phyloP scores from a whole-genome alignment of 768 basidiomycete species.

The Naganishia onofrii region DNA sequence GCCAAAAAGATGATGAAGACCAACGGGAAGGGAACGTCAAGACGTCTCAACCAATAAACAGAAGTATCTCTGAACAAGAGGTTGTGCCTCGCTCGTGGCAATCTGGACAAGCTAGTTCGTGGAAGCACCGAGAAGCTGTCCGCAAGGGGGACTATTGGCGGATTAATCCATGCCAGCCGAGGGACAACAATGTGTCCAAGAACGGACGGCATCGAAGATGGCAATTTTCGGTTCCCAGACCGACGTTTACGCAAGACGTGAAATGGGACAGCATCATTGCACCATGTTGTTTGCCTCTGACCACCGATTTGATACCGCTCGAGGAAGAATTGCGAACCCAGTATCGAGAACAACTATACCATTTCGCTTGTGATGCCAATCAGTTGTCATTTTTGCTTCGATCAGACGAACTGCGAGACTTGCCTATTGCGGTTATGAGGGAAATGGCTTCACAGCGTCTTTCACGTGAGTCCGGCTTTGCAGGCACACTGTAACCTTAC shows the following conservation, averaged over 20 bases:
- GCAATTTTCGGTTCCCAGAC: conserved; percentile 78
- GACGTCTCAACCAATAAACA: conserved; percentile 5
- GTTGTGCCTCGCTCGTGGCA: conserved; percentile 17
- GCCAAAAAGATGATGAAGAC: conserved; percentile 19
- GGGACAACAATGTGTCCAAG: conserved; percentile 33
- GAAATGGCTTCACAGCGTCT: conserved; percentile 91
- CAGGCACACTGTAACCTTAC: background rate
- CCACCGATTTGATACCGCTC: conserved; percentile 82
- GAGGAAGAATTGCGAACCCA: conserved; percentile 69
- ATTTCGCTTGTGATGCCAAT: conserved; percentile 78
- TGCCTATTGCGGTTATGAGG: conserved; percentile 59
- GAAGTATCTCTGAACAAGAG: conserved; percentile 14
- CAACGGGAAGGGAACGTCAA: background rate
- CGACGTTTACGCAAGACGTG: conserved; percentile 69
- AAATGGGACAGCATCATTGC: conserved; percentile 88
- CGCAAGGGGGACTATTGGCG: conserved; percentile 22
- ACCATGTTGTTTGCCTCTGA: conserved; percentile 83
- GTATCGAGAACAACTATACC: conserved; percentile 80
- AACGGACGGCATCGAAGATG: conserved; percentile 66
- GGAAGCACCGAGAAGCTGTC: conserved; percentile 19
- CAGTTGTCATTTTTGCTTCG: conserved; percentile 84
- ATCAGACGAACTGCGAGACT: conserved; percentile 52
- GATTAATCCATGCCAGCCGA: conserved; percentile 49
- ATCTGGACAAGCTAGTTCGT: conserved; percentile 17
- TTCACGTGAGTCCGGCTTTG: conserved; percentile 41